Conservation (phyloP, 2,329 filamentous ascomycete genomes). For the Monilinia polystroma region DNA sequence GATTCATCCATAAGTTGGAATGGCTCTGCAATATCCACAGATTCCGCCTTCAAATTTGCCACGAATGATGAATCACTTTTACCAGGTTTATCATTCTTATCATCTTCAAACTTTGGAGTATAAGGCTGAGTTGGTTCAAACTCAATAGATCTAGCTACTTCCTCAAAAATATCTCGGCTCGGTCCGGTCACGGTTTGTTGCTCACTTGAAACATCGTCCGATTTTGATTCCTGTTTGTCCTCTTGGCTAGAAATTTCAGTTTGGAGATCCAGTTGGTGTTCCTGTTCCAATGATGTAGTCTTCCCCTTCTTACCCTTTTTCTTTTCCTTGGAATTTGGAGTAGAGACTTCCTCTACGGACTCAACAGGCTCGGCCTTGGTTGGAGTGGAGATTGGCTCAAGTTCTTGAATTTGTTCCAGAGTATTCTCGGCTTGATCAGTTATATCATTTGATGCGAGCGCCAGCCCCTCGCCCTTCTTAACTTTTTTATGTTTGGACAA, state of each 20-base stretch:
- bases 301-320: constrained; percentile 25
- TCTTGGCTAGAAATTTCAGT: background rate
- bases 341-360: constrained; percentile 10
- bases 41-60: background rate
- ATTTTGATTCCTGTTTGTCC: constrained; percentile 1
- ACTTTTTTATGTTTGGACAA: constrained; percentile 41
- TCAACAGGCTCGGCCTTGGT: background rate
- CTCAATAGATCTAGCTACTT: background rate
- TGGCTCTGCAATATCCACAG: background rate
- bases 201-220: constrained; percentile 22
- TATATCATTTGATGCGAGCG: constrained; percentile 24
- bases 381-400: constrained; percentile 8
- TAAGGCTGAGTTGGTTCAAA: background rate
- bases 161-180: background rate
- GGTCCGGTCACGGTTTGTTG: constrained; percentile 3
- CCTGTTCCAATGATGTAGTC: background rate
- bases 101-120: background rate
- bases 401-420: constrained; percentile 16
- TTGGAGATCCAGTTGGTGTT: constrained; percentile 1
- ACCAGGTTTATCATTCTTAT: background rate
- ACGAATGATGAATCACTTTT: background rate
- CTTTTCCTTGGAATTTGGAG: constrained; percentile 26
- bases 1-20: background rate
- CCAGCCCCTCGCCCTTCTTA: constrained; percentile 30
- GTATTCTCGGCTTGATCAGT: constrained; percentile 17